These are phyloP conservation scores for Candida labiduridarum DNA, from an alignment of 1,139 yeast species.

Conservation along the genomic window DNA sequence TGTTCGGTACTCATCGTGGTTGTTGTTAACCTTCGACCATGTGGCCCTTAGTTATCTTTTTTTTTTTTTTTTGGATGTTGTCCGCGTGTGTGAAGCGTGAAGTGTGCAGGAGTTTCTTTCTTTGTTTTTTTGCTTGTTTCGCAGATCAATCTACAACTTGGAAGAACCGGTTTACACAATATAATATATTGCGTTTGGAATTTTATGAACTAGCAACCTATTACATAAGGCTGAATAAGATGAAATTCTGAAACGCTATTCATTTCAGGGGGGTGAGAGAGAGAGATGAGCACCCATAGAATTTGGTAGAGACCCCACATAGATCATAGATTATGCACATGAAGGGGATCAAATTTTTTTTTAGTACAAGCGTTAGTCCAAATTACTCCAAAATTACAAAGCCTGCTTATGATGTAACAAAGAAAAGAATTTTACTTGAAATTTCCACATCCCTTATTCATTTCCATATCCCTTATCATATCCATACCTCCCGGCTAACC, in stretches of 20 bases:
- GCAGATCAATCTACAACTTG: background rate
- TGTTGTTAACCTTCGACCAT: background rate
- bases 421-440: too few relatives aligned
- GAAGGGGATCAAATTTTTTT: too few relatives aligned
- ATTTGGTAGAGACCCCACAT: too few relatives aligned
- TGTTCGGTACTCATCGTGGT: background rate
- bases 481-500: too few relatives aligned
- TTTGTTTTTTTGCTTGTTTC: background rate
- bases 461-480: too few relatives aligned
- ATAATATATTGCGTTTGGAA: background rate
- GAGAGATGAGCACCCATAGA: too few relatives aligned
- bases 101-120: background rate
- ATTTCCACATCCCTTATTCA: too few relatives aligned
- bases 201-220: background rate
- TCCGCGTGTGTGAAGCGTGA: too few relatives aligned
- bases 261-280: background rate
- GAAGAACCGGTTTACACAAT: background rate
- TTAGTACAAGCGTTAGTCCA: too few relatives aligned
- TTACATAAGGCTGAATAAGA: conserved; percentile 3
- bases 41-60: background rate
- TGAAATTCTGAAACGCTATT: background rate
- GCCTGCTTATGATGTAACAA: too few relatives aligned
- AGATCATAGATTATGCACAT: too few relatives aligned
- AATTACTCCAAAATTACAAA: too few relatives aligned
- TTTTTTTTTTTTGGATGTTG: background rate